Base-by-base conservation (phyloP, 106 monocot genomes). In the Amphibolis antarctica region DNA sequence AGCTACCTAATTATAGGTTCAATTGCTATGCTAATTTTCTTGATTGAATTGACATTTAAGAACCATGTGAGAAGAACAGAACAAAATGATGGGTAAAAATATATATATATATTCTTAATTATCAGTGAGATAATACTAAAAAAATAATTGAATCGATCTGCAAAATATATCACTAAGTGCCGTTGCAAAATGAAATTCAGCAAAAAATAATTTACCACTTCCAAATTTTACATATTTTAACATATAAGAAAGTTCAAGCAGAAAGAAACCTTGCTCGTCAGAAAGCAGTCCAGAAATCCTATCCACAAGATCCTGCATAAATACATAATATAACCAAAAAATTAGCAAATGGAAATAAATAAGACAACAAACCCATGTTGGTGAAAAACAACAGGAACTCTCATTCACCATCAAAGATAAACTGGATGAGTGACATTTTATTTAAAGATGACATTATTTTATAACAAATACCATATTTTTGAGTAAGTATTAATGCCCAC, bases 221-320 rank as follows among this genome's bases (percentile, higher is more conserved):
- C 36, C 36, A 53, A 53, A 53, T 2, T 9, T 24, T 51, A 51
- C 17, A n/a, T 51, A 20, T 55, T 13, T 23, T 11, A 11, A 26
- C 28, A 3, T 28, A 57, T 27, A 28, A 57, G 57, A 57, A 14
- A 28, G 15, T 57, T 15, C 36, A 28, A 26, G 25, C 11, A 14
- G 27, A 61, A 44, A 9, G 61, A 46, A 80, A 86, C 93, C 93
- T 78, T 74, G 83, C 28, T 89, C 93, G 66, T 89, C 93, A 51
- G 89, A 86, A 48, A 94, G 67, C 51, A 86, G 63, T 48, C 71
- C 69, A 53, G 86, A 83, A 65, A 94, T 82, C 65, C 86, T 78
- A 23, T 89, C 83, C 17, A 89, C 63, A 51, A 94, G 89, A 49
- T 94, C 93, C 93, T 94, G 83, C 76, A 83, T 4, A 48, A 57